A percentile compares a stretch with the other conserved stretches of the same genome.
These are phyloP conservation scores for Blastosporella zonata DNA, from an alignment of 1,284 basidiomycete species.

Conservation along the genomic window DNA sequence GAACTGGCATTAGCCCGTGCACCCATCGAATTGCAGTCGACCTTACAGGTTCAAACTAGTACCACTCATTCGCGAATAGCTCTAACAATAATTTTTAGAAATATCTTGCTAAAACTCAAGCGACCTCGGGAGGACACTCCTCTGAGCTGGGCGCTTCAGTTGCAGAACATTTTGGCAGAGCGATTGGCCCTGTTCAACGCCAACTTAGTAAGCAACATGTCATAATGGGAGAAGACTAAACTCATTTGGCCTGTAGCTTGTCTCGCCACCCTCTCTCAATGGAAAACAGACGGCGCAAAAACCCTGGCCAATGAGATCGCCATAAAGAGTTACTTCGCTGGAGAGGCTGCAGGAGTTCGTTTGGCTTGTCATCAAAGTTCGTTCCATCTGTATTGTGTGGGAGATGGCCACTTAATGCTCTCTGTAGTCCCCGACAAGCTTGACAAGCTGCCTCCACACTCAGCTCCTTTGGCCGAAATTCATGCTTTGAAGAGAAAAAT, in stretches of 20 bases:
- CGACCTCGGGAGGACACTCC: conserved; percentile 62
- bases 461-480: conserved; percentile 57
- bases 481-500: conserved; percentile 71
- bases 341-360: conserved; percentile 82
- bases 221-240: conserved; percentile 1
- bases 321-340: conserved; percentile 82
- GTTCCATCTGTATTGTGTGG: conserved; percentile 12
- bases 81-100: conserved; percentile 45
- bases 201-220: conserved; percentile 59
- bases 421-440: conserved; percentile 51
- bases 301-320: conserved; percentile 77
- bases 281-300: conserved; percentile 76
- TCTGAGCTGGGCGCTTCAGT: conserved; percentile 89
- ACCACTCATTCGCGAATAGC: neutral
- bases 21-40: conserved; percentile 90
- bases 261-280: conserved; percentile 52
- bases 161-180: conserved; percentile 81
- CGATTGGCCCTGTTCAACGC: conserved; percentile 75
- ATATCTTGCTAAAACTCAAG: conserved; percentile 77
- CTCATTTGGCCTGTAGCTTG: conserved; percentile 44
- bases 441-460: conserved; percentile 58
- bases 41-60: conserved; percentile 65
- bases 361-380: conserved; percentile 56
- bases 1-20: conserved; percentile 82
- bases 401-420: neutral